These are phyloP conservation scores for Panaeolus cyanescens DNA, from an alignment of 768 basidiomycete genomes.

Conservation along the genomic window DNA sequence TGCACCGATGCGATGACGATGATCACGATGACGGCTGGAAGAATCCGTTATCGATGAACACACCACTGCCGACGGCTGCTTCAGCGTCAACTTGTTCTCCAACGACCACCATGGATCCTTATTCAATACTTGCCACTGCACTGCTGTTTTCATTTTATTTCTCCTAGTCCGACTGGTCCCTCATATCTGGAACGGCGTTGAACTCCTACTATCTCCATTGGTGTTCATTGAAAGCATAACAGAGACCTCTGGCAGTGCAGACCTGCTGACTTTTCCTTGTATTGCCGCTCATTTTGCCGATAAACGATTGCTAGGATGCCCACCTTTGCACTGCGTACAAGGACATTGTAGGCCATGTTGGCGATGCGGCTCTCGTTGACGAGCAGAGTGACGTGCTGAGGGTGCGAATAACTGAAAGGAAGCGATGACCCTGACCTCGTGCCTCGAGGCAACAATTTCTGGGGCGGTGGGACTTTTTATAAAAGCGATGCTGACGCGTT, in stretches of 20 bases:
- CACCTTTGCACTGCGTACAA: not conserved
- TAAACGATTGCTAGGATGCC: not conserved
- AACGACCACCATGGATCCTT: not conserved
- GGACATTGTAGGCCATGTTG: not conserved
- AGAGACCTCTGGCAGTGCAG: constrained; percentile 1
- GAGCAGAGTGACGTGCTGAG: not conserved
- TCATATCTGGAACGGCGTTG: not conserved
- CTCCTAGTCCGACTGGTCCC: not conserved
- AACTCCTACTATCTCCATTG: not conserved
- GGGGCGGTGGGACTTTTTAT: not conserved
- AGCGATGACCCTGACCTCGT: not conserved
- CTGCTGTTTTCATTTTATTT: not conserved
- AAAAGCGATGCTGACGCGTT: not conserved
- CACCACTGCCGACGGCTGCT: not conserved
- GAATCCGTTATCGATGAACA: constrained; percentile 1
- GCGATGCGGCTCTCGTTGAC: not conserved
- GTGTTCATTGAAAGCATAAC: not conserved
- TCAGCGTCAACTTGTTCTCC: not conserved
- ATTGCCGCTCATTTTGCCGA: not conserved
- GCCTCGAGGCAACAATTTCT: not conserved
- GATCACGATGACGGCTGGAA: not conserved
- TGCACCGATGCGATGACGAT: not conserved
- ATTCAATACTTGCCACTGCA: not conserved
- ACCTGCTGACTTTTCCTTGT: not conserved
- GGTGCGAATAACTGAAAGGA: not conserved